Evolutionary conservation across 345 rosid genomes (phyloP), one percentile per base, ranked within the genome.

Genomic region (Heritiera littoralis): DNA sequence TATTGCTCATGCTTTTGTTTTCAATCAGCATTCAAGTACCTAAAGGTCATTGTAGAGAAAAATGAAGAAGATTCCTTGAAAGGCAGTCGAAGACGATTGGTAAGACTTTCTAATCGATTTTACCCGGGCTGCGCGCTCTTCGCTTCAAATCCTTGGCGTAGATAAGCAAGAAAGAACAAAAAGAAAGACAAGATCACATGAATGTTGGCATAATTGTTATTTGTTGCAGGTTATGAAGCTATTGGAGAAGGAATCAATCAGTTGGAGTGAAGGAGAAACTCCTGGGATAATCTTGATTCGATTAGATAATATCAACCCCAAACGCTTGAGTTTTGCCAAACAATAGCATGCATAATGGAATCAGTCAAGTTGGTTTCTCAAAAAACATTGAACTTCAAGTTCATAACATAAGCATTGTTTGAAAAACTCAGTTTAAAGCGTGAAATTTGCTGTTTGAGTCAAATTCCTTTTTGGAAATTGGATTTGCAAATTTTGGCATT

Each of bases 31-130:
- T 72, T 84, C 59, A 87, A 82, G 76, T 81, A 85, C 89, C 87
- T 92, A 65, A 90, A 87, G 82, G 87, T 89, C 54, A 81, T 81
- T 38, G 20, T 92, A 1, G 87, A 92, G 77, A 67, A 73, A 1
- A 65, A 77, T 15, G 85, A 84, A 45, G 85, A 61, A 78, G 91
- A 88, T 58, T 12, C 20, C 12, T 78, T 85, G 0, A 88, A 83
- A 72, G 92, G 91, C 72, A 83, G 83, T 66, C 85, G 89, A 2
- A 80, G 88, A 80, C 85, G 87, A 86, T 56, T 59, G 81, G 93
- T 92, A 84, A 78, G 81, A 69, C 66, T 46, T 9, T 49, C 35
- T 64, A 5, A 38, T 11, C 13, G 41, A 63, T 40, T 58, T n/a
- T 8, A 11, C 41, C 60, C 1, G 6, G 23, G 60, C 60, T 18